Evolutionary conservation across 2,329 filamentous ascomycete genomes (phyloP).

Genomic region (Diplodia sapinea): DNA sequence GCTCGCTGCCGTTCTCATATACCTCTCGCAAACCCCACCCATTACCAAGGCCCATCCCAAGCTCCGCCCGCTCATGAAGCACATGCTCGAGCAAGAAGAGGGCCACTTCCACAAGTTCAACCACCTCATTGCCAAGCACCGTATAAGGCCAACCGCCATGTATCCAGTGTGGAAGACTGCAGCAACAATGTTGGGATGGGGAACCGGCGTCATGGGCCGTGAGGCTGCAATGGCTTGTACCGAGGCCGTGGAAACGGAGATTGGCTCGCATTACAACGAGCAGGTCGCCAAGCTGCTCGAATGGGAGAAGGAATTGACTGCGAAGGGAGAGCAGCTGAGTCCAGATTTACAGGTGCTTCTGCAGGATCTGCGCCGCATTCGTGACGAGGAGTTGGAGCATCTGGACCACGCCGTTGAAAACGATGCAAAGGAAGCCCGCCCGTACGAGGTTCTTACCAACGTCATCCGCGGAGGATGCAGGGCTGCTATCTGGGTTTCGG

Average conservation of each 20-base stretch:
- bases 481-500: constrained; percentile 90
- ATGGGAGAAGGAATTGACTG: constrained; percentile 79
- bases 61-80: constrained; percentile 86
- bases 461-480: constrained; percentile 89
- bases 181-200: constrained; percentile 84
- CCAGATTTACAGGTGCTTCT: constrained; percentile 77
- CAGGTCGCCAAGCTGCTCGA: constrained; percentile 83
- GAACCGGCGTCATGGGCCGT: constrained; percentile 83
- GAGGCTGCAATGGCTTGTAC: constrained; percentile 99
- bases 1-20: constrained; percentile 94
- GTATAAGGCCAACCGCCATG: constrained; percentile 88
- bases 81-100: constrained; percentile 98
- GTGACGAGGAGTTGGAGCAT: constrained; percentile 97
- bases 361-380: constrained; percentile 75
- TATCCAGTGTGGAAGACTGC: constrained; percentile 87
- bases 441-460: constrained; percentile 86
- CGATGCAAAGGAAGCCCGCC: constrained; percentile 86
- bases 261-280: constrained; percentile 92
- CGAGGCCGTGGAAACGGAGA: constrained; percentile 97
- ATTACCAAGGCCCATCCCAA: constrained; percentile 81
- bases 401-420: constrained; percentile 93
- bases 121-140: constrained; percentile 78
- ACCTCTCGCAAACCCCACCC: constrained; percentile 84
- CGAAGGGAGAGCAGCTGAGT: constrained; percentile 78
- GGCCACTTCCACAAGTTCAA: constrained; percentile 89